Percentiles rank a stretch among this genome's conserved stretches.
Evolutionary conservation across 768 basidiomycete genomes (phyloP).

Genomic region (Auricularia auricula-judae): DNA sequence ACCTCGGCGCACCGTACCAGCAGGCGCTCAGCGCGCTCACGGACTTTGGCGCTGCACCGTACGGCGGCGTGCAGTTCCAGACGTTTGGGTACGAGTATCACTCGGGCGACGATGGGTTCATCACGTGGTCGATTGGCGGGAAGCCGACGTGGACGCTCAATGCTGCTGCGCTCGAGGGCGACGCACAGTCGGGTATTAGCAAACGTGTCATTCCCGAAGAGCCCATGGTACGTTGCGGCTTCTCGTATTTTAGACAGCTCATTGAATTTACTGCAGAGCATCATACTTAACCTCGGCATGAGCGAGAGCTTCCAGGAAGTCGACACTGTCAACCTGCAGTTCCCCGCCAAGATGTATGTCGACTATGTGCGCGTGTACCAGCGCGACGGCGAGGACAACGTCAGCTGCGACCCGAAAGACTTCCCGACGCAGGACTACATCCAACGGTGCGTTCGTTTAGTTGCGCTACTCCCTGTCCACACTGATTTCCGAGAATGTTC

Average conservation of each 20-base stretch:
- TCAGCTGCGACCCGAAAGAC: slow-evolving; percentile 73
- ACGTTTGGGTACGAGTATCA: slow-evolving; percentile 21
- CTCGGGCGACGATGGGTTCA: slow-evolving; percentile 43
- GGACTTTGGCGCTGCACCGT: slow-evolving; percentile 41
- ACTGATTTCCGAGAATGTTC: not conserved
- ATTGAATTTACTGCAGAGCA: slow-evolving; percentile 37
- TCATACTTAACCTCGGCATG: slow-evolving; percentile 80
- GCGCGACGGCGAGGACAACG: slow-evolving; percentile 50
- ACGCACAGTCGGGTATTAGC: slow-evolving; percentile 44
- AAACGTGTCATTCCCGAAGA: slow-evolving; percentile 74
- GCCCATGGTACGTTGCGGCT: slow-evolving; percentile 57
- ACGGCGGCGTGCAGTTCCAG: slow-evolving; percentile 42
- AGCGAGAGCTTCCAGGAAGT: slow-evolving; percentile 69
- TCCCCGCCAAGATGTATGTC: slow-evolving; percentile 67
- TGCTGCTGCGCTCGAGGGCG: slow-evolving; percentile 54
- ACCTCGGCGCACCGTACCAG: slow-evolving; percentile 61
- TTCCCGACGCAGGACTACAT: slow-evolving; percentile 82
- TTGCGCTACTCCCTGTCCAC: not conserved
- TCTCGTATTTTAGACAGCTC: slow-evolving; percentile 32
- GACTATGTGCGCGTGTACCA: slow-evolving; percentile 94
- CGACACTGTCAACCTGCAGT: slow-evolving; percentile 57
- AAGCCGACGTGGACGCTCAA: slow-evolving; percentile 62
- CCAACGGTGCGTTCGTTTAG: slow-evolving; percentile 35
- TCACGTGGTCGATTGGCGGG: slow-evolving; percentile 72
- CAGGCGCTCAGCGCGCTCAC: slow-evolving; percentile 64